These are phyloP conservation scores for Eucalyptus pauciflora DNA, from an alignment of 345 rosid genomes.

Conservation along the genomic window DNA sequence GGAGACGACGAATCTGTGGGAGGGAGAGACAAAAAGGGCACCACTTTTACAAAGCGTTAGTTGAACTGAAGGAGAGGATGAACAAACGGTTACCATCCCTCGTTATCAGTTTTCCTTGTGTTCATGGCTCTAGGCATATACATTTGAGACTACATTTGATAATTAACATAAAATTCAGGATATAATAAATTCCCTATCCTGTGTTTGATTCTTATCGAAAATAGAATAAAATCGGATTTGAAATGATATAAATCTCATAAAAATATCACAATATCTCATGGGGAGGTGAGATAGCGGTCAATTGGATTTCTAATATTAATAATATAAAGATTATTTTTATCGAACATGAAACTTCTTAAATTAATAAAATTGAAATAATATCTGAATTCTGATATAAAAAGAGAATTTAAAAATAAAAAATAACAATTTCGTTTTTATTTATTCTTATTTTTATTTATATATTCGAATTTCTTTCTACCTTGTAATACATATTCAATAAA, in stretches of 20 bases:
- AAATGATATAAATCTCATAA: neutral
- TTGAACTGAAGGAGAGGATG: neutral
- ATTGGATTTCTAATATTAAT: too few relatives aligned
- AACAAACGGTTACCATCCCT: neutral
- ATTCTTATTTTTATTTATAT: too few relatives aligned
- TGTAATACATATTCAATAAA: neutral
- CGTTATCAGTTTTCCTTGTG: neutral
- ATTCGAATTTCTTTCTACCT: neutral
- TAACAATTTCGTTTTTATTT: too few relatives aligned
- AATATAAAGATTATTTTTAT: too few relatives aligned
- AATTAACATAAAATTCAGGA: too few relatives aligned
- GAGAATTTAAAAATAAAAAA: accelerated
- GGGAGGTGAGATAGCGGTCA: too few relatives aligned
- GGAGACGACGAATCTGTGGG: neutral
- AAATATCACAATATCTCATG: neutral
- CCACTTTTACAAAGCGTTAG: neutral
- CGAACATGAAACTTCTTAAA: too few relatives aligned
- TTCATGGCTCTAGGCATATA: neutral
- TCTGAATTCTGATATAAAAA: too few relatives aligned
- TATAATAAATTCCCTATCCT: neutral
- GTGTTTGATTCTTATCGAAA: too few relatives aligned
- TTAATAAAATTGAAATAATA: too few relatives aligned
- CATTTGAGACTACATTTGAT: neutral
- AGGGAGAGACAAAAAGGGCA: neutral
- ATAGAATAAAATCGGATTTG: too few relatives aligned